phyloP scores from a whole-genome alignment of 2,329 filamentous ascomycete species.

The Chrysoporthe cubensis region DNA sequence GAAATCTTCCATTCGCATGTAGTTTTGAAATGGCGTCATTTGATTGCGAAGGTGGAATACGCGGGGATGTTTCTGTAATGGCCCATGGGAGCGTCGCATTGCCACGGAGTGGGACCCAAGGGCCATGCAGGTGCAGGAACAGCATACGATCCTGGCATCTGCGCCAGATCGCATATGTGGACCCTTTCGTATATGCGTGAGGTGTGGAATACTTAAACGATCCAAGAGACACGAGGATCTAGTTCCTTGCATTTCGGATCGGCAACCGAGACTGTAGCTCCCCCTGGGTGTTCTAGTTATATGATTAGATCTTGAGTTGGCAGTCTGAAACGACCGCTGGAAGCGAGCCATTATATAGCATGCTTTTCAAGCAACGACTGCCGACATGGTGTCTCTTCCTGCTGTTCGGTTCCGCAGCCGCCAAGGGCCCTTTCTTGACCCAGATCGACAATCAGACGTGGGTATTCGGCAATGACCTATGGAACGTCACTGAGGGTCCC shows the following conservation, averaged over 20 bases:
- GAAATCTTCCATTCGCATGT: background rate
- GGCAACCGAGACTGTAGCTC: background rate
- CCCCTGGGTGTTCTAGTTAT: background rate
- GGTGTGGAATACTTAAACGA: background rate
- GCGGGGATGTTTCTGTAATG: background rate
- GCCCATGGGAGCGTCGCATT: conserved; percentile 14
- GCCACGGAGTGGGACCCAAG: background rate
- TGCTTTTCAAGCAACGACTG: conserved; percentile 6
- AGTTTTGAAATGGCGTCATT: conserved; percentile 21
- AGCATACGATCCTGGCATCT: background rate
- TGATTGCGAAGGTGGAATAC: conserved; percentile 7
- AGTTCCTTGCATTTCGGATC: background rate
- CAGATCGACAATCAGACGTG: conserved; percentile 36
- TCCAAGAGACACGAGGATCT: background rate
- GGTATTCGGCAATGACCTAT: conserved; percentile 40
- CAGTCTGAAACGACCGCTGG: background rate
- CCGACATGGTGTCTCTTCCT: background rate
- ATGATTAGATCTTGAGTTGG: background rate
- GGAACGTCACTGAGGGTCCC: conserved; percentile 35
- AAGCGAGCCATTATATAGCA: background rate
- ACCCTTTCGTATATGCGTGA: background rate
- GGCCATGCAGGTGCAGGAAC: background rate
- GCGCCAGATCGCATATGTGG: background rate
- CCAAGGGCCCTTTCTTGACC: conserved; percentile 34
- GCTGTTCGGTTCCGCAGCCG: background rate